Evolutionary conservation across 2,329 filamentous ascomycete genomes (phyloP), one percentile per base, ranked within the genome.

Genomic region (Penicillium verrucosum): DNA sequence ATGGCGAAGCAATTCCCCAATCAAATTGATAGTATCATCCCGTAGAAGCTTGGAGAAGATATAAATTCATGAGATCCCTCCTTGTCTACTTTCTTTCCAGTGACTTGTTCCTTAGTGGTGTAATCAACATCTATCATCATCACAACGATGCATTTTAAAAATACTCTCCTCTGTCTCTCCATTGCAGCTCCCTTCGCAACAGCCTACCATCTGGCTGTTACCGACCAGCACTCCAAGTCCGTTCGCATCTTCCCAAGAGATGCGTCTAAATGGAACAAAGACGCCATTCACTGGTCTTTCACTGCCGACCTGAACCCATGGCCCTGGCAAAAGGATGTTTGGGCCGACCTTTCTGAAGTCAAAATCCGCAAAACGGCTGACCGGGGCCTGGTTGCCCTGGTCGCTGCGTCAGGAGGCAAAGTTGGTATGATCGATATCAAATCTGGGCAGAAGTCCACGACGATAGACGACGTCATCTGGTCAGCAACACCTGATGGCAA

Each of bases 141-240:
- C 30, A 6, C 30, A 32, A 32, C 5, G 5, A 32, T 32, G 30
- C 11, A 32, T 32, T 32, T 32, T 12, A 2, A 32, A 14, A 32
- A 2, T 32, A 14, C 30, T 32, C 11, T 32, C 30, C 30, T 32
- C 30, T 32, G 5, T 3, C 30, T 32, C 30, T 32, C 30, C 30
- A 32, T 32, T 32, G 9, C 30, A 32, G 30, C 30, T 32, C 30
- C 30, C 30, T 32, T 32, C 30, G 11, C 30, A 14, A 14, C 11
- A 32, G 30, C 30, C 30, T 32, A 32, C 30, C 30, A 32, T 32
- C 30, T 32, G 5, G 30, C 30, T 32, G 30, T 32, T 32, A 32
- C 30, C 30, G 30, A 32, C 11, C 30, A 8, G 49, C 57, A 6
- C 75, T 43, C 76, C 55, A 77, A 77, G 9, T 68, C 70, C 1